Base-by-base conservation (phyloP, 1,139 yeast species). In the Lodderomyces pseudojiufengensis region DNA sequence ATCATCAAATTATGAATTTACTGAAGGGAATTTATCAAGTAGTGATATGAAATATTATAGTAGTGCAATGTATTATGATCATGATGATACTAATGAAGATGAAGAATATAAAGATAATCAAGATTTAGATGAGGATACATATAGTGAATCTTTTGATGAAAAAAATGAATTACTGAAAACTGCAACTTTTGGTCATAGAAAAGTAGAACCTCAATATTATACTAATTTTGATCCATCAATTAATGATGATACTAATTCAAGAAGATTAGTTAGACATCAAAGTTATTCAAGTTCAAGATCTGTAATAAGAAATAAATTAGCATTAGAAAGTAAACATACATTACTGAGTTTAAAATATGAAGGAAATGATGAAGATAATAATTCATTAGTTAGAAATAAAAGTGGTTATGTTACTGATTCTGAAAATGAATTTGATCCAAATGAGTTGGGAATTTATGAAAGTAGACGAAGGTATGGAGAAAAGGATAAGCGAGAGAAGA, bases 331-430 rank as follows among this genome's bases (percentile, higher is more conserved):
- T 25, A 36, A 35, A 18, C 43, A 35, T 18, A 33, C 41, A 18
- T 34, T 42, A 22, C 40, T 37, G 39, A 39, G 31, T 32, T 31
- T 38, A n/a, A 25, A 27, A 11, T 33, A 37, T 27, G 31, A 24
- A 6, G 31, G 31, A 4, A 30, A 32, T 27, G 35, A 29, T 18
- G 20, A 24, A 10, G 45, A 39, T 27, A 28, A 29, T 10, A 26
- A 30, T 22, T 41, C 45, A 5, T 38, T 45, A 10, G 29, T 34
- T 12, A 41, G 50, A 31, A 39, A 44, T 34, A 38, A 32, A 12
- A 49, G 54, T 40, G 55, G 54, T 10, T 49, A 51, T 35, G 36
- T 43, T 3, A 43, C 50, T 11, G 55, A 51, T 37, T 43, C 47
- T 18, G 55, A 51, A 29, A 36, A 43, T 21, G 52, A 46, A 25